phyloP scores from a whole-genome alignment of 441 rosid species.

The Gossypium trilobum region DNA sequence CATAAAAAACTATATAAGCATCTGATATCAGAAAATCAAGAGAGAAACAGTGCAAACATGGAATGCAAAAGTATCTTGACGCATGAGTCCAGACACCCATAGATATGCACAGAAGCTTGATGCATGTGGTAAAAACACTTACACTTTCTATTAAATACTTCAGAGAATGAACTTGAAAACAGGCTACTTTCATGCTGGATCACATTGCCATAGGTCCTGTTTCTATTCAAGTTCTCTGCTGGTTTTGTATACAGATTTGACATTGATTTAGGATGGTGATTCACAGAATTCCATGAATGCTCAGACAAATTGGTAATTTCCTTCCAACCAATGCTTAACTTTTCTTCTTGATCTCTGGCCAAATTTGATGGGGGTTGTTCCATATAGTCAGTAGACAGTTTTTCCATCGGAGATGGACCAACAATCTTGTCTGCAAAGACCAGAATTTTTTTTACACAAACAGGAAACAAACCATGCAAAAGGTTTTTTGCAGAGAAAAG shows the following conservation, averaged over 20 bases:
- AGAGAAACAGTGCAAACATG: neutral
- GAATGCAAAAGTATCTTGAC: neutral
- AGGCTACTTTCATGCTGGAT: conserved; percentile 59
- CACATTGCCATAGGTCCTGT: conserved; percentile 19
- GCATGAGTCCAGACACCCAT: neutral
- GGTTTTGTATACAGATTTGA: conserved; percentile 30
- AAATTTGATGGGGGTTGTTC: conserved; percentile 29
- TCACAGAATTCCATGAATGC: conserved; percentile 29
- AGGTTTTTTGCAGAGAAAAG: neutral
- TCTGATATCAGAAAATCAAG: neutral
- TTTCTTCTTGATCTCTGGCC: conserved; percentile 28
- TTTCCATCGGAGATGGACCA: conserved; percentile 35
- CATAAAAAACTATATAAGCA: neutral
- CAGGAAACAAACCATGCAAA: neutral
- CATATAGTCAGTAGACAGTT: conserved; percentile 21
- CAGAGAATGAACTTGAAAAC: conserved; percentile 62
- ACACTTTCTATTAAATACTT: conserved; percentile 44
- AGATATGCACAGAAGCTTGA: neutral
- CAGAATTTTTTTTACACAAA: neutral
- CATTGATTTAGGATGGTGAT: conserved; percentile 28
- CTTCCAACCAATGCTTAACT: conserved; percentile 28
- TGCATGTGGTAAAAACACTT: conserved; percentile 17
- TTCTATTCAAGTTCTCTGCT: conserved; percentile 28
- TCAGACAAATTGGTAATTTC: conserved; percentile 28
- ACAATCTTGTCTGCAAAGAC: conserved; percentile 22